A percentile compares a stretch with the other conserved stretches of the same genome.
phyloP scores from a whole-genome alignment of 495 filamentous ascomycete species.

The Delitschia confertaspora region DNA sequence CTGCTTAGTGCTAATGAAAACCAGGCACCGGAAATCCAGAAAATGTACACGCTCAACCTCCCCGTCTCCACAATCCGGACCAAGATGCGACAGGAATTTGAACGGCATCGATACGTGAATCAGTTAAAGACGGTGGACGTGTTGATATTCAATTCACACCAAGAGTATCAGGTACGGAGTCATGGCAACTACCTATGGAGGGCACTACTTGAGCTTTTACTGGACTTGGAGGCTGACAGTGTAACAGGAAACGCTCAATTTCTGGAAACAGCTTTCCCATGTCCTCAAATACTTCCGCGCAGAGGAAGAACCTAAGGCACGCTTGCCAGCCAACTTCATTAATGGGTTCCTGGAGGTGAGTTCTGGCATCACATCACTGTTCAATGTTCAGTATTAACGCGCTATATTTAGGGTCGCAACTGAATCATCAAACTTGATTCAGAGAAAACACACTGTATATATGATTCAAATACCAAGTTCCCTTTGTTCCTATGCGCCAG shows the following conservation, averaged over 20 bases:
- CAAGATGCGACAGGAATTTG: slow-evolving; percentile 94
- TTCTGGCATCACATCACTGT: neutral
- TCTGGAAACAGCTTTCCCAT: slow-evolving; percentile 95
- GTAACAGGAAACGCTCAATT: slow-evolving; percentile 94
- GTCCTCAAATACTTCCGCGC: slow-evolving; percentile 93
- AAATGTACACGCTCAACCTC: slow-evolving; percentile 86
- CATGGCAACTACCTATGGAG: too few relatives aligned
- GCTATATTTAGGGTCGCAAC: slow-evolving; percentile 22
- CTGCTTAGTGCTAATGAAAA: neutral
- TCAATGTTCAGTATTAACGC: neutral
- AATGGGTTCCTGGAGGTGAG: slow-evolving; percentile 80
- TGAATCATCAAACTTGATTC: slow-evolving; percentile 1
- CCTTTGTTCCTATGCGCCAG: slow-evolving; percentile 20
- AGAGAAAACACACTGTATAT: slow-evolving; percentile 22
- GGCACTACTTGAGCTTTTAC: too few relatives aligned
- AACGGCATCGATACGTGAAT: slow-evolving; percentile 85
- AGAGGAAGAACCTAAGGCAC: slow-evolving; percentile 73
- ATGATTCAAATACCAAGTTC: slow-evolving; percentile 26
- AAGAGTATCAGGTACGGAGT: slow-evolving; percentile 68
- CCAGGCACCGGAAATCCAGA: slow-evolving; percentile 90
- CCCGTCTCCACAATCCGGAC: slow-evolving; percentile 83
- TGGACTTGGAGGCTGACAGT: too few relatives aligned
- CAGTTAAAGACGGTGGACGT: slow-evolving; percentile 83
- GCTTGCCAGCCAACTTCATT: slow-evolving; percentile 80
- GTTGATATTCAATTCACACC: slow-evolving; percentile 73